phyloP scores from a whole-genome alignment of 2,329 filamentous ascomycete species.

The Aspergillus eucalypticola region DNA sequence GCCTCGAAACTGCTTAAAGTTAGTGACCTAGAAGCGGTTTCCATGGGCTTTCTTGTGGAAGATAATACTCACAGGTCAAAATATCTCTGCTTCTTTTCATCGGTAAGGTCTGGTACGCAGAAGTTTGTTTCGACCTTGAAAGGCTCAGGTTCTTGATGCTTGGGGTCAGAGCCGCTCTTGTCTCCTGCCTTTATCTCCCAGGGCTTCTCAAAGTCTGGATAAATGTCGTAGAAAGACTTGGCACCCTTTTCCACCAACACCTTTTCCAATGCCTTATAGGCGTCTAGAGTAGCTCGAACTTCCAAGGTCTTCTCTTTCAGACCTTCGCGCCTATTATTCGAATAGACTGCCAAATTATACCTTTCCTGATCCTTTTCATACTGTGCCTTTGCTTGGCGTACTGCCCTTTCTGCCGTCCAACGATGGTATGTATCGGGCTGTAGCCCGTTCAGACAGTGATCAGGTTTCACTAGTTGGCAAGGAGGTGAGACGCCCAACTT shows the following conservation, averaged over 20 bases:
- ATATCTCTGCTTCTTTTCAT: constrained; percentile 60
- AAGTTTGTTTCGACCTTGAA: constrained; percentile 59
- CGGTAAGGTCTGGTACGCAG: constrained; percentile 50
- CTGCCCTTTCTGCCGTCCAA: constrained; percentile 50
- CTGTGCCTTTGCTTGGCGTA: constrained; percentile 38
- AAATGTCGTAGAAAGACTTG: constrained; percentile 66
- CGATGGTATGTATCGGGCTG: constrained; percentile 61
- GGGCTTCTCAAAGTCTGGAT: constrained; percentile 51
- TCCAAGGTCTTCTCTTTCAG: constrained; percentile 57
- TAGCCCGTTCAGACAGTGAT: constrained; percentile 54
- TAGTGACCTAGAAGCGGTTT: constrained; percentile 32
- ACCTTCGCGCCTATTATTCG: constrained; percentile 22
- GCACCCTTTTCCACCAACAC: constrained; percentile 59
- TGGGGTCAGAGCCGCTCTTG: not conserved
- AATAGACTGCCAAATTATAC: constrained; percentile 18
- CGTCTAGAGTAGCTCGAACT: constrained; percentile 52
- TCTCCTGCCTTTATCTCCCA: not conserved
- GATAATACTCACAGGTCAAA: constrained; percentile 57
- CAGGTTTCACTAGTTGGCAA: constrained; percentile 31
- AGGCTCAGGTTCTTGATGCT: constrained; percentile 25
- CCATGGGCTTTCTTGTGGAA: not conserved
- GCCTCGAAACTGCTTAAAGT: constrained; percentile 59
- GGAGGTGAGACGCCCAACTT: constrained; percentile 11
- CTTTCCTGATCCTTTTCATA: constrained; percentile 41
- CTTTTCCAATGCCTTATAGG: constrained; percentile 58